phyloP scores from a whole-genome alignment of 2,329 filamentous ascomycete species.

The Colletotrichum tofieldiae region DNA sequence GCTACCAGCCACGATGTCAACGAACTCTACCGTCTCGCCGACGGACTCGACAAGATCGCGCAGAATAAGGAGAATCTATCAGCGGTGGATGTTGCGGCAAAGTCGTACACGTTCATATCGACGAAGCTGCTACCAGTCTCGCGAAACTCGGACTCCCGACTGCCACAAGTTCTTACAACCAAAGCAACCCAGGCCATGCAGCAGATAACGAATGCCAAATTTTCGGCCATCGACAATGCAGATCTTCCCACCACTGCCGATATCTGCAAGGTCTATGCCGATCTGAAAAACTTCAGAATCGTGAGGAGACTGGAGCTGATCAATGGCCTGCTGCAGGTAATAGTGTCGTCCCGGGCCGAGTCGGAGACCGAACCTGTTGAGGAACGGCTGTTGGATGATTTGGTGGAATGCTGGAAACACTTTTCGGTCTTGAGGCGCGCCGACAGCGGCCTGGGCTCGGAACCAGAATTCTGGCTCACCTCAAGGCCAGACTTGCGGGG shows the following conservation, averaged over 20 bases:
- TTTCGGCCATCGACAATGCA: neutral
- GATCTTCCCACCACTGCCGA: constrained; percentile 29
- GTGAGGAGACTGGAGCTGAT: constrained; percentile 29
- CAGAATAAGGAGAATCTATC: constrained; percentile 6
- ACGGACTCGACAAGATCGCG: constrained; percentile 24
- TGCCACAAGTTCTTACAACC: constrained; percentile 10
- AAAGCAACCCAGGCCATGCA: constrained; percentile 7
- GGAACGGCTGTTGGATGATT: constrained; percentile 46
- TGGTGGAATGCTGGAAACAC: constrained; percentile 56
- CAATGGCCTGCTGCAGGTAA: constrained; percentile 23
- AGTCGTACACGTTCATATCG: constrained; percentile 10
- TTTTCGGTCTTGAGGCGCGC: constrained; percentile 53
- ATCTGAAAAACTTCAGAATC: constrained; percentile 10
- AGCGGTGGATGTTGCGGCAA: neutral
- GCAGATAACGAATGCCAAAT: constrained; percentile 27
- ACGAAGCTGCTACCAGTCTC: constrained; percentile 17
- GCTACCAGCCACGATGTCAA: constrained; percentile 7
- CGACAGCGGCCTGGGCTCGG: constrained; percentile 36
- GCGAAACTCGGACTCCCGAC: neutral
- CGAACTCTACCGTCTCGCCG: constrained; percentile 18
- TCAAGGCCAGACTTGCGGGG: constrained; percentile 48
- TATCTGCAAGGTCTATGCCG: constrained; percentile 36
- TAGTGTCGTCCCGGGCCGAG: constrained; percentile 2
- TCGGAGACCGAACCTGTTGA: constrained; percentile 9
- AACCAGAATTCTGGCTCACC: constrained; percentile 51